phyloP scores from a whole-genome alignment of 495 filamentous ascomycete genomes.

The Penicillium paradoxum region DNA sequence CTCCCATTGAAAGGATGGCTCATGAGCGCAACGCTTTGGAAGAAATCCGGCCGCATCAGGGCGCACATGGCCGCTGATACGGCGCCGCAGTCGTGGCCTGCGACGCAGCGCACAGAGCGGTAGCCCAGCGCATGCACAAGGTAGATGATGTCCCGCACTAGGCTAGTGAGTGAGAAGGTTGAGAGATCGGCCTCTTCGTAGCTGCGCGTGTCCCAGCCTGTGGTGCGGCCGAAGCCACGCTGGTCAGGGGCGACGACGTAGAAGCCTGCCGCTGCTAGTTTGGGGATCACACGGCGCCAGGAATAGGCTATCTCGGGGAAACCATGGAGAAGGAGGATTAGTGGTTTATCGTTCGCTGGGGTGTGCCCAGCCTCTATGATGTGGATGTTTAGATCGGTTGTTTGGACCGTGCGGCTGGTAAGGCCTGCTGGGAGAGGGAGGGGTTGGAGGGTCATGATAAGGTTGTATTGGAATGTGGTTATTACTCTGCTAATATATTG shows the following conservation, averaged over 20 bases:
- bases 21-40: constrained; percentile 50
- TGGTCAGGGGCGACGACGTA: constrained; percentile 64
- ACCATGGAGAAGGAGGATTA: constrained; percentile 61
- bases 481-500: too few species aligned
- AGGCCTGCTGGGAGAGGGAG: constrained; percentile 51
- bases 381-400: constrained; percentile 53
- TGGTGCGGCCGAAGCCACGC: constrained; percentile 63
- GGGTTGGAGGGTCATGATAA: constrained; percentile 19
- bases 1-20: constrained; percentile 53
- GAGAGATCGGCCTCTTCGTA: constrained; percentile 51
- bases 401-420: constrained; percentile 47
- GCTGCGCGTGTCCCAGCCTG: constrained; percentile 50
- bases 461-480: not conserved
- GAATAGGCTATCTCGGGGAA: constrained; percentile 67
- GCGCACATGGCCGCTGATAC: constrained; percentile 56
- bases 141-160: constrained; percentile 58
- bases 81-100: constrained; percentile 65
- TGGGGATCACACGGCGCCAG: constrained; percentile 59
- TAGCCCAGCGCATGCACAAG: constrained; percentile 59
- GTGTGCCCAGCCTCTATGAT: constrained; percentile 49
- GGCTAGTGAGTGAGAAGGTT: constrained; percentile 52
- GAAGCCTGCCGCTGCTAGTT: constrained; percentile 52
- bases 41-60: constrained; percentile 60
- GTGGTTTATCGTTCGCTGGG: constrained; percentile 39
- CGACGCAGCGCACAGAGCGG: constrained; percentile 50